Base-by-base conservation (phyloP, 2,329 filamentous ascomycete genomes). In the Sporothrix sp. region DNA sequence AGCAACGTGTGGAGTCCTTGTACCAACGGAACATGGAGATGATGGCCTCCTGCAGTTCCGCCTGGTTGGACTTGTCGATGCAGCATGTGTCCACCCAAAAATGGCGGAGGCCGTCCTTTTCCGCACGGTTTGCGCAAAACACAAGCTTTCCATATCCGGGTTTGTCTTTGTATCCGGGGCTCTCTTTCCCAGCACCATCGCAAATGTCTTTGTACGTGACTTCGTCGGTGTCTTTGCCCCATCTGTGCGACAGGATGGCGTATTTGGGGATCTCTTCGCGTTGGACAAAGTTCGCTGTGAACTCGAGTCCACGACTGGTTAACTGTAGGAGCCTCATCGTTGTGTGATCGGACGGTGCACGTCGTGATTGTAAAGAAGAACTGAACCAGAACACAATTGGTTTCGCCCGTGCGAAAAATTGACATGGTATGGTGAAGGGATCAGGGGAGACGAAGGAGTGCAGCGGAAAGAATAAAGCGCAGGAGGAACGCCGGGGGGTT, bases 221-320 rank as follows among this genome's bases (percentile, higher is more conserved):
- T 28, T 57, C 57, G 3, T 52, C 43, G 14, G 25, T 18, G 8
- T 54, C 54, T 9, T 18, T 13, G 1, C 52, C 53, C 62, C 62
- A 53, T 57, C 60, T 35, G 61, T 65, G 46, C 58, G 61, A 45
- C 58, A 63, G 16, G 59, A 63, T 58, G 23, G 53, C 54, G 35
- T 58, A 32, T 11, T 10, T 18, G 11, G 33, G 42, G 4, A 46
- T 45, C 21, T 42, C 7, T 21, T 42, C 38, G 38, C 16, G 21
- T 11, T 21, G 38, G 2, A n/a, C 37, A 42, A 42, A 25, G 38
- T 42, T 13, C 11, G 27, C 28, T 11, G 38, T 42, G 11, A 42
- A 21, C 16, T 21, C n/a, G 21, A 28, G 23, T 13, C 38, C 38
- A 16, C 20, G 16, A 2, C 14, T 11, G 3, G 38, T 27, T 11